Conservation (phyloP, 495 filamentous ascomycete genomes). For the Talaromyces adpressus region DNA sequence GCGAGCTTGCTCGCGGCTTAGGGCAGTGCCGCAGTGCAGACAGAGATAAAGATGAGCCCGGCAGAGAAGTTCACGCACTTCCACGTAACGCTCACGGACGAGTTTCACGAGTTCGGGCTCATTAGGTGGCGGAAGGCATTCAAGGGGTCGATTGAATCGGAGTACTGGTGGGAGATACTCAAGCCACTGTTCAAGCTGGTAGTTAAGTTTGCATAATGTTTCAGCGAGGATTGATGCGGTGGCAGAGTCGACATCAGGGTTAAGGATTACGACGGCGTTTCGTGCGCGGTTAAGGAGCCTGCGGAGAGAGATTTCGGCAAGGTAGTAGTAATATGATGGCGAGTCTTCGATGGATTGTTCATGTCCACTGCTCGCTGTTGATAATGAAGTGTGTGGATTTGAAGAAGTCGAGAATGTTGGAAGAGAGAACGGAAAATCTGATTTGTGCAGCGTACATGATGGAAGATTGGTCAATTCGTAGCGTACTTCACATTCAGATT, state of each 20-base stretch:
- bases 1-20: constrained; percentile 14
- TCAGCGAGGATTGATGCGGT: constrained; percentile 19
- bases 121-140: constrained; percentile 15
- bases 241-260: constrained; percentile 19
- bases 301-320: constrained; percentile 32
- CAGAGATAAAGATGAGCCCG: constrained; percentile 31
- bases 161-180: constrained; percentile 24
- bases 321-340: constrained; percentile 30
- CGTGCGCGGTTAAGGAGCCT: constrained; percentile 30
- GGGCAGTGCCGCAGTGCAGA: constrained; percentile 14
- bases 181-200: constrained; percentile 30
- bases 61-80: constrained; percentile 32
- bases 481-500: constrained; percentile 35
- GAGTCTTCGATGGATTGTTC: constrained; percentile 18
- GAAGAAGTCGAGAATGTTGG: constrained; percentile 23
- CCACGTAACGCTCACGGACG: constrained; percentile 29
- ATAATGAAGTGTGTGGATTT: constrained; percentile 12
- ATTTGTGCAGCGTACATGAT: constrained; percentile 22
- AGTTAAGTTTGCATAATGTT: constrained; percentile 24
- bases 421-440: constrained; percentile 29
- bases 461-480: constrained; percentile 25
- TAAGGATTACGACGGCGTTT: constrained; percentile 25
- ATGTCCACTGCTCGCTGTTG: neutral
- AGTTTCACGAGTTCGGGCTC: constrained; percentile 29
- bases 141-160: constrained; percentile 24